Conservation (phyloP, 768 basidiomycete species). For the Pisolithus marmoratus region DNA sequence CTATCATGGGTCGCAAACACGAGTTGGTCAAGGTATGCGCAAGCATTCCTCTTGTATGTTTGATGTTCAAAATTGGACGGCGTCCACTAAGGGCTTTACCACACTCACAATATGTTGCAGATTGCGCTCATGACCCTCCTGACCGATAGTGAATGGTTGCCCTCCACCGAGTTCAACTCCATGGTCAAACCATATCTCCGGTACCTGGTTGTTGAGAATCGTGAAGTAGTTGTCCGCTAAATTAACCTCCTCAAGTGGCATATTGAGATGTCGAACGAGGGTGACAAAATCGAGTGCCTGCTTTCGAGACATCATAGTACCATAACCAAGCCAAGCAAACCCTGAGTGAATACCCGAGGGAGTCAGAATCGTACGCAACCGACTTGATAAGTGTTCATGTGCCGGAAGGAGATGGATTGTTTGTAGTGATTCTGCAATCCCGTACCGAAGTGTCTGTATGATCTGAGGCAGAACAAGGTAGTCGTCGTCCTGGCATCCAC, state of each 20-base stretch:
- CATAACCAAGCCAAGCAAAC: constrained; percentile 66
- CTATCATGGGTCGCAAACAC: background rate
- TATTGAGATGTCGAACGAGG: constrained; percentile 39
- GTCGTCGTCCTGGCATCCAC: constrained; percentile 54
- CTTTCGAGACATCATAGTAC: constrained; percentile 45
- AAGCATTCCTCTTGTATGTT: constrained; percentile 38
- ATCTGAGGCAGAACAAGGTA: constrained; percentile 56
- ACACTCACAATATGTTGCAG: constrained; percentile 50
- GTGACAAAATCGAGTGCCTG: constrained; percentile 42
- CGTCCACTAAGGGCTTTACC: background rate
- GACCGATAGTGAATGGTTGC: constrained; percentile 55
- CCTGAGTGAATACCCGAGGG: constrained; percentile 41
- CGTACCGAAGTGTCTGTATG: constrained; percentile 43
- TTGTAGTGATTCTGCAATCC: constrained; percentile 25
- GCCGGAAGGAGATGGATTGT: constrained; percentile 53
- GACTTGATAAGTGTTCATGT: constrained; percentile 53
- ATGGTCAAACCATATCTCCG: constrained; percentile 61
- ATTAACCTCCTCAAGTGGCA: constrained; percentile 44
- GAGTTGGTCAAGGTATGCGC: constrained; percentile 38
- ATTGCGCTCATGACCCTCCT: constrained; percentile 54
- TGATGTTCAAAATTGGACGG: background rate
- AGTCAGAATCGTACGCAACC: constrained; percentile 39
- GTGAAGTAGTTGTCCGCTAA: constrained; percentile 74
- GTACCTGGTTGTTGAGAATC: constrained; percentile 47
- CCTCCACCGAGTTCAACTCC: constrained; percentile 57